Conservation (phyloP, 2,329 filamentous ascomycete genomes). For the Aspergillus sp. region DNA sequence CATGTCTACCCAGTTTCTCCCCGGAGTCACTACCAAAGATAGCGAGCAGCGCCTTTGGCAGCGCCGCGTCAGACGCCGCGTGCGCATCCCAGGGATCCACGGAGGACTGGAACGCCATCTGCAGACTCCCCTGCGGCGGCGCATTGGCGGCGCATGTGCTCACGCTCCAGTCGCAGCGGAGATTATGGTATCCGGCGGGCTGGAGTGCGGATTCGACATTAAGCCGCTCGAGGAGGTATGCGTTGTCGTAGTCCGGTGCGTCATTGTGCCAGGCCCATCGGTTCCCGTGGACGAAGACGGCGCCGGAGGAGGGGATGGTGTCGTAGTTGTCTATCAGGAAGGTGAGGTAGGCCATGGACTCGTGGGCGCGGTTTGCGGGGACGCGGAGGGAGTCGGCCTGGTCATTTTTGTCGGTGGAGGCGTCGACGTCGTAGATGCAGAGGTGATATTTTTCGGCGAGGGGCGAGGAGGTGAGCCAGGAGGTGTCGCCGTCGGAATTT, state of each 20-base stretch:
- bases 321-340: constrained; percentile 51
- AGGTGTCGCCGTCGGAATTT: constrained; percentile 41
- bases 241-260: constrained; percentile 47
- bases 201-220: constrained; percentile 42
- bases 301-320: constrained; percentile 37
- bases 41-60: constrained; percentile 35
- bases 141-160: constrained; percentile 40
- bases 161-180: constrained; percentile 52
- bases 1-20: constrained; percentile 36
- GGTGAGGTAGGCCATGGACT: constrained; percentile 50
- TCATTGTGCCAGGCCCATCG: constrained; percentile 50
- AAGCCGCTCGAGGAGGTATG: constrained; percentile 38
- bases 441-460: constrained; percentile 44
- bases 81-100: constrained; percentile 47
- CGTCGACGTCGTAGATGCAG: constrained; percentile 48
- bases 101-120: constrained; percentile 39
- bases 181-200: constrained; percentile 47
- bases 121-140: constrained; percentile 43
- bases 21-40: constrained; percentile 35
- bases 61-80: constrained; percentile 38
- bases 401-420: constrained; percentile 14
- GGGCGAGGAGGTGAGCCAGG: constrained; percentile 39
- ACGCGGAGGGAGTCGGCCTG: constrained; percentile 34
- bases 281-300: constrained; percentile 47
- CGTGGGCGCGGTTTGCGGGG: constrained; percentile 49